Base-by-base conservation (phyloP, 306 rosid genomes). In the Quercus dentata region DNA sequence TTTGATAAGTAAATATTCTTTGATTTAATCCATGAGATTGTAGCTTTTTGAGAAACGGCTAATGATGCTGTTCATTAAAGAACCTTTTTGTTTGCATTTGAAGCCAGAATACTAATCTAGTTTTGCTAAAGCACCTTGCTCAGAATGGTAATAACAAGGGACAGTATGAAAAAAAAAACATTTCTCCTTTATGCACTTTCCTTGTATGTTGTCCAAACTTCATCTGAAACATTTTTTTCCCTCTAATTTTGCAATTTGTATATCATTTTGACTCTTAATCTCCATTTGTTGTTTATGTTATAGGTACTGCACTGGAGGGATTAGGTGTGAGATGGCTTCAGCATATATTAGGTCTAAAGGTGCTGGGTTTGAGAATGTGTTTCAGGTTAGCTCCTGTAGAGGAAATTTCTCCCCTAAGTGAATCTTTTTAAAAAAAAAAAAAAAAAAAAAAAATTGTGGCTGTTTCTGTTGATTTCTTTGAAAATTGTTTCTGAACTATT, bases 261-360 rank as follows among this genome's bases (percentile, higher is more conserved):
- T 23, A 56, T 74, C 30, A 17, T 76, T 58, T 49, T 72, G 28
- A 54, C 20, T 46, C 46, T 76, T 27, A 28, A 41, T 84, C 58
- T 64, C 64, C 56, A 71, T 52, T 81, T 35, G 73, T 73, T 83
- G 82, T 82, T 81, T 83, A 10, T 73, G 30, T 79, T 69, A 71
- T 78, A 95, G 99, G 98, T 92, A 95, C 72, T 95, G 99, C 90
- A 95, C 98, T 19, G 98, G 99, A 41, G 99, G 99, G 83, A 92
- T 93, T 78, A 85, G 99, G 82, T 90, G 96, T 70, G 98, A 95
- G 85, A 95, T 95, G 98, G 99, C 99, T 76, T 95, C 99, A 1
- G 99, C 99, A 25, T 95, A 92, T 86, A 85, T 95, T 33, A 91
- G 74, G 90, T 92, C 96, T 38, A 92, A 95, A 81, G 99, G 99